phyloP scores from a whole-genome alignment of 441 rosid species.

The Sinapis alba region DNA sequence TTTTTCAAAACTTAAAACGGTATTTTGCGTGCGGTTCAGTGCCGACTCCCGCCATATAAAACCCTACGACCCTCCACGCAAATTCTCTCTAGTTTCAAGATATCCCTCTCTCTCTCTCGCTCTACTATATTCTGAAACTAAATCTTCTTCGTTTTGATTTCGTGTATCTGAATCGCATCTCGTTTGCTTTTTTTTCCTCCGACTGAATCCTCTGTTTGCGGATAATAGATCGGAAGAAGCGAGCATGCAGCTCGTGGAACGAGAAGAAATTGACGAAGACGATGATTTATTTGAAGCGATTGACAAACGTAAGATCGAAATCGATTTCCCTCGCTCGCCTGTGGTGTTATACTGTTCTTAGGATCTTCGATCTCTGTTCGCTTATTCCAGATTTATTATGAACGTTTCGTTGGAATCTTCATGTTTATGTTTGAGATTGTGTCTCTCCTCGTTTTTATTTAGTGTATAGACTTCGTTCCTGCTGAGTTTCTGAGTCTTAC shows the following conservation, averaged over 20 bases:
- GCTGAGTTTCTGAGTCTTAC: neutral
- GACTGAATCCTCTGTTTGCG: conserved; percentile 13
- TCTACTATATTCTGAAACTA: no score
- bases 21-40: conserved; percentile 20
- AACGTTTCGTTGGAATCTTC: conserved; percentile 3
- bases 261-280: conserved; percentile 80
- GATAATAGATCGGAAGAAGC: conserved; percentile 71
- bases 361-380: neutral
- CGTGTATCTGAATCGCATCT: conserved; percentile 15
- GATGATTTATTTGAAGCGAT: conserved; percentile 85
- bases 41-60: conserved; percentile 52
- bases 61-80: neutral
- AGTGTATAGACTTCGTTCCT: neutral
- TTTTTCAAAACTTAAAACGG: neutral
- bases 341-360: neutral
- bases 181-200: neutral
- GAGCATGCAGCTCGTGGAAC: conserved; percentile 80
- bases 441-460: neutral
- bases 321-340: neutral
- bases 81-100: conserved; percentile 9
- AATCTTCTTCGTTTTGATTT: conserved; percentile 6
- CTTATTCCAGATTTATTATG: no score
- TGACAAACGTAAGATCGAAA: conserved; percentile 58
- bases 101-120: neutral
- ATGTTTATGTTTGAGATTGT: neutral